Base-by-base conservation (phyloP, 495 filamentous ascomycete species). In the Neurospora intermedia region DNA sequence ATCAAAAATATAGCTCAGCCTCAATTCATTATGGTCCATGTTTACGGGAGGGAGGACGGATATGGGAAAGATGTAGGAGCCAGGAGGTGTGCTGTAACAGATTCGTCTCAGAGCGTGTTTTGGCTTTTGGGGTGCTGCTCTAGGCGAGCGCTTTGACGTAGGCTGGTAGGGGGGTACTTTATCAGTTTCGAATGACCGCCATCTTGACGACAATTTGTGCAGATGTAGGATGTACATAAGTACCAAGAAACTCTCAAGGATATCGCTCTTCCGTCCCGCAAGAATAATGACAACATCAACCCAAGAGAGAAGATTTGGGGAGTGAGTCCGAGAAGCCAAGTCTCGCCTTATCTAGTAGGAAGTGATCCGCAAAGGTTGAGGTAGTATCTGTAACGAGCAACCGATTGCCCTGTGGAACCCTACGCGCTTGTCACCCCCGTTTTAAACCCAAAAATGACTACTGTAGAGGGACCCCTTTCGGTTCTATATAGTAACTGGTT, bases 31-130 rank as follows among this genome's bases (percentile, higher is more conserved):
- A 13, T 6, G 54, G 54, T 20, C n/a, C 73, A 73, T 59, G 75
- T 73, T 69, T 73, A 75, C 71, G 70, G 35, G 35, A 38, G 35
- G 35, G 75, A 76, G 77, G 78, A 75, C 74, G 76, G 74, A 73
- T 10, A 6, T 20, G 20, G 46, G 10, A 48, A 5, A 48, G 46
- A 48, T 48, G 46, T n/a, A 75, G 75, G 77, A 70, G 70, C 74
- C 78, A 77, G 79, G 80, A 82, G 82, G 77, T 70, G 73, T 70
- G 76, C 77, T 83, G 84, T 84, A 81, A 83, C 83, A 85, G 79
- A 78, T 73, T 45, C 78, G 84, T 86, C 83, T 85, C 83, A 78
- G 82, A 76, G 76, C 82, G 48, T 80, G 77, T 84, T 85, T 85
- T 86, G 80, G 80, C 79, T 78, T 81, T 77, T 77, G 73, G 72